Evolutionary conservation across 1,284 basidiomycete species (phyloP).

Genomic region (Leccinum variabile): DNA sequence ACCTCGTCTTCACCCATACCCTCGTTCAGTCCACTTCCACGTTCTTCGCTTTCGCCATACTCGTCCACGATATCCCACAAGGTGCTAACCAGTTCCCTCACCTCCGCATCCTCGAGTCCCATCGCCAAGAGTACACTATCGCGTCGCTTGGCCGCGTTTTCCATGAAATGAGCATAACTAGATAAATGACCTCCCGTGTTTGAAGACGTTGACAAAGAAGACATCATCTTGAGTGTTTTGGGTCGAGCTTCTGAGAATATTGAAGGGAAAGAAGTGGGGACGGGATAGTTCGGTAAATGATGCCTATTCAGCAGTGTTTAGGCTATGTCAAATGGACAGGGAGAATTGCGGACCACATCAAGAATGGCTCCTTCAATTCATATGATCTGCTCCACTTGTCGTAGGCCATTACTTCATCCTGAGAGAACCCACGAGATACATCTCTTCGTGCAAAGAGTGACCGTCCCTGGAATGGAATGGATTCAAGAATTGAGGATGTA

Average conservation of each 20-base stretch:
- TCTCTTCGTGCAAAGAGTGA: slow-evolving; percentile 46
- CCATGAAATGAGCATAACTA: slow-evolving; percentile 45
- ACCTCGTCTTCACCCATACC: slow-evolving; percentile 32
- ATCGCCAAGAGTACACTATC: slow-evolving; percentile 26
- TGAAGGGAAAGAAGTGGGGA: slow-evolving; percentile 51
- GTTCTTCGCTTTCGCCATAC: slow-evolving; percentile 35
- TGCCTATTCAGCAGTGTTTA: slow-evolving; percentile 33
- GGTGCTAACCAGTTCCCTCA: slow-evolving; percentile 49
- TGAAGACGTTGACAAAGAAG: slow-evolving; percentile 30
- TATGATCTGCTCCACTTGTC: slow-evolving; percentile 38
- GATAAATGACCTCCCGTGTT: slow-evolving; percentile 39
- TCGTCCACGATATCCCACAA: slow-evolving; percentile 53
- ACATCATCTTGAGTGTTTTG: slow-evolving; percentile 26
- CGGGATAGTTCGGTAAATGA: slow-evolving; percentile 47
- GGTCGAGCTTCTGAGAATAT: slow-evolving; percentile 35
- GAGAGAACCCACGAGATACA: slow-evolving; percentile 56
- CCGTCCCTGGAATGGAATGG: slow-evolving; percentile 16
- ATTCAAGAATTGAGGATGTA: slow-evolving; percentile 1
- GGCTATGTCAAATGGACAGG: neutral
- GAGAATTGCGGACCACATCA: slow-evolving; percentile 36
- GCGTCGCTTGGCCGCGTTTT: slow-evolving; percentile 36
- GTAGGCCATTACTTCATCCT: slow-evolving; percentile 38
- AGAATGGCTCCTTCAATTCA: slow-evolving; percentile 34
- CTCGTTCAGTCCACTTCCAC: slow-evolving; percentile 20
- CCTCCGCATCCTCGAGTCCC: slow-evolving; percentile 48